phyloP scores from a whole-genome alignment of 345 rosid species.

The Gossypium ekmanianum region DNA sequence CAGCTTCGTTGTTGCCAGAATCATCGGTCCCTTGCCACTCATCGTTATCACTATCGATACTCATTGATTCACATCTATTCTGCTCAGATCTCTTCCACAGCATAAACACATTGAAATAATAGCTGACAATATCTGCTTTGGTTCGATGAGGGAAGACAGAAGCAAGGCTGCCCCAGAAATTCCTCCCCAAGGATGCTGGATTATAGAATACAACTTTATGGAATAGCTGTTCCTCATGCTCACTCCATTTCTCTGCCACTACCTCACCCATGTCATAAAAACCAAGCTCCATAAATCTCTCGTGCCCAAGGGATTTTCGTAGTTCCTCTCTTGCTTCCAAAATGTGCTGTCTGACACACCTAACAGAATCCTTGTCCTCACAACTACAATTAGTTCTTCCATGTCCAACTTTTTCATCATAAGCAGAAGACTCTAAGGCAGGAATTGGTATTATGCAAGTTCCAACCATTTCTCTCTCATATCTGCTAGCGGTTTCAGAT shows the following conservation, averaged over 20 bases:
- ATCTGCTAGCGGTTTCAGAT: conserved; percentile 20
- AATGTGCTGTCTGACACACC: conserved; percentile 65
- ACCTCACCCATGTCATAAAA: conserved; percentile 67
- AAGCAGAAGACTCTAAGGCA: conserved; percentile 18
- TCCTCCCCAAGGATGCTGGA: conserved; percentile 48
- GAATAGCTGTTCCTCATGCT: conserved; percentile 59
- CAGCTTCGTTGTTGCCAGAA: conserved; percentile 21
- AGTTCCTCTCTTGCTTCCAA: conserved; percentile 52
- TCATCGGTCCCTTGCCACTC: conserved; percentile 51
- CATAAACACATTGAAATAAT: conserved; percentile 80
- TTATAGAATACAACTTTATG: conserved; percentile 49
- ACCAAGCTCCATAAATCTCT: conserved; percentile 48
- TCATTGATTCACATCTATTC: conserved; percentile 53
- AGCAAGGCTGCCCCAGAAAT: conserved; percentile 61
- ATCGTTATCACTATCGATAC: conserved; percentile 69
- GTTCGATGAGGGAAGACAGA: conserved; percentile 48
- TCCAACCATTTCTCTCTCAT: conserved; percentile 43
- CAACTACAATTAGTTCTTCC: conserved; percentile 58
- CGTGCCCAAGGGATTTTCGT: conserved; percentile 38
- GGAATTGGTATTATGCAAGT: conserved; percentile 61
- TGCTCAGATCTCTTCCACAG: conserved; percentile 60
- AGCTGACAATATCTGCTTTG: conserved; percentile 58
- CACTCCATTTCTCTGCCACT: conserved; percentile 57
- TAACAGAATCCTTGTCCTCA: conserved; percentile 43
- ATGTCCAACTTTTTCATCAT: conserved; percentile 24